phyloP scores from a whole-genome alignment of 2,329 filamentous ascomycete species.

The Mariannaea elegans region DNA sequence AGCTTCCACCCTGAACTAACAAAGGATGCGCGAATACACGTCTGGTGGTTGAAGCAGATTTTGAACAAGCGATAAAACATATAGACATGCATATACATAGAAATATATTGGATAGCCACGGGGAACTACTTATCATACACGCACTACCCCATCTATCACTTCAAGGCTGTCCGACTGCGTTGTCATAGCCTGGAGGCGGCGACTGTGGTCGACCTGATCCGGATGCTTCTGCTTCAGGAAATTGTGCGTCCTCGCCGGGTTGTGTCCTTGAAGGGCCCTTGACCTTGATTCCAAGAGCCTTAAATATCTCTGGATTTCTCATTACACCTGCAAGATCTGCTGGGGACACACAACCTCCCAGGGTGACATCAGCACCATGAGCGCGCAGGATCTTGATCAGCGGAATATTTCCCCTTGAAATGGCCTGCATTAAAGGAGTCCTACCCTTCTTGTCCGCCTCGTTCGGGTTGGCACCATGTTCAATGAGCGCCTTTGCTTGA shows the following conservation, averaged over 20 bases:
- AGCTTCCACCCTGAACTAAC: conserved; percentile 98
- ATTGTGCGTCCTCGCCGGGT: not conserved
- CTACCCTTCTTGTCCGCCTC: conserved; percentile 41
- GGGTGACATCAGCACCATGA: conserved; percentile 39
- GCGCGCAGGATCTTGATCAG: conserved; percentile 41
- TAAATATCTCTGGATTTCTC: conserved; percentile 37
- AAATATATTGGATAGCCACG: conserved; percentile 11
- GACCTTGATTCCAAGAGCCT: conserved; percentile 30
- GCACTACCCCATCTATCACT: not conserved
- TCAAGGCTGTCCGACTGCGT: conserved; percentile 25
- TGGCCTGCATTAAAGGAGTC: conserved; percentile 46
- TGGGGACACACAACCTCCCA: conserved; percentile 28
- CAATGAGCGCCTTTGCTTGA: conserved; percentile 39
- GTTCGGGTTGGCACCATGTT: conserved; percentile 46
- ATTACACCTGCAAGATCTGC: conserved; percentile 38
- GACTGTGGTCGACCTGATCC: conserved; percentile 24
- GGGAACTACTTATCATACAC: not conserved
- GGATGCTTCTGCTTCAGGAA: not conserved
- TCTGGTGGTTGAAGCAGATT: conserved; percentile 87
- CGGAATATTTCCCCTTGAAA: conserved; percentile 39
- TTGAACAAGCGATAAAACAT: conserved; percentile 31
- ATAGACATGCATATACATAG: not conserved
- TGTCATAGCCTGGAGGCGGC: conserved; percentile 37
- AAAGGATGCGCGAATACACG: conserved; percentile 85
- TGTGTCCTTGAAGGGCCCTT: not conserved